These are phyloP conservation scores for Medakamo hakoo DNA, from an alignment of 139 green algal genomes.

Conservation along the genomic window DNA sequence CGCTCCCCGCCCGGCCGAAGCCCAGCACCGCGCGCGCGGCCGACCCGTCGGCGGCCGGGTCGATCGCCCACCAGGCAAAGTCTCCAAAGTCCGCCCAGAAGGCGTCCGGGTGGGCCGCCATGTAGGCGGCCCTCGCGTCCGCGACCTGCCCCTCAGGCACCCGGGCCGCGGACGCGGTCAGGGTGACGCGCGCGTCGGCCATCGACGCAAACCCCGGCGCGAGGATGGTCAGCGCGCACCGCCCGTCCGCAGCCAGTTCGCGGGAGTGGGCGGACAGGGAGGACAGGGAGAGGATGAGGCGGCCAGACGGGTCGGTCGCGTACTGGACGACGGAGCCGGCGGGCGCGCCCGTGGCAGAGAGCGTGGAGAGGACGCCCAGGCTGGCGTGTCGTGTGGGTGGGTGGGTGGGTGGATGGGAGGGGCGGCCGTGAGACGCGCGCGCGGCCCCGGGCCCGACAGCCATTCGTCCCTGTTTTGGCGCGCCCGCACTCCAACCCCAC, in stretches of 20 bases:
- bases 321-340: conserved; percentile 48
- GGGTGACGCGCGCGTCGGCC: conserved; percentile 40
- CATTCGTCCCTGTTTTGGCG: background rate
- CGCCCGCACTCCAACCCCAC: background rate
- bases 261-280: conserved; percentile 42
- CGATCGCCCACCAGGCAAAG: conserved; percentile 41
- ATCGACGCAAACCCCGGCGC: conserved; percentile 37
- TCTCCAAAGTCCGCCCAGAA: conserved; percentile 77
- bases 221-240: conserved; percentile 41
- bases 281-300: conserved; percentile 44
- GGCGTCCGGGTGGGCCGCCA: conserved; percentile 48
- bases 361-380: conserved; percentile 43
- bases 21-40: conserved; percentile 42
- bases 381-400: conserved; percentile 8
- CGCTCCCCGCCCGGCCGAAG: conserved; percentile 41
- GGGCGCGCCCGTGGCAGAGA: conserved; percentile 29
- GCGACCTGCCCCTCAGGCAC: conserved; percentile 24
- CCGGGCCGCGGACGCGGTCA: conserved; percentile 29
- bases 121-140: conserved; percentile 29
- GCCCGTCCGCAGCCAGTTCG: conserved; percentile 38
- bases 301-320: conserved; percentile 31
- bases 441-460: background rate
- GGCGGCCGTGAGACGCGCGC: background rate
- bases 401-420: background rate
- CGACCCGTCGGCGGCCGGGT: conserved; percentile 30